Conservation (phyloP, 805 yeast species). For the Monosporozyma aquatica region DNA sequence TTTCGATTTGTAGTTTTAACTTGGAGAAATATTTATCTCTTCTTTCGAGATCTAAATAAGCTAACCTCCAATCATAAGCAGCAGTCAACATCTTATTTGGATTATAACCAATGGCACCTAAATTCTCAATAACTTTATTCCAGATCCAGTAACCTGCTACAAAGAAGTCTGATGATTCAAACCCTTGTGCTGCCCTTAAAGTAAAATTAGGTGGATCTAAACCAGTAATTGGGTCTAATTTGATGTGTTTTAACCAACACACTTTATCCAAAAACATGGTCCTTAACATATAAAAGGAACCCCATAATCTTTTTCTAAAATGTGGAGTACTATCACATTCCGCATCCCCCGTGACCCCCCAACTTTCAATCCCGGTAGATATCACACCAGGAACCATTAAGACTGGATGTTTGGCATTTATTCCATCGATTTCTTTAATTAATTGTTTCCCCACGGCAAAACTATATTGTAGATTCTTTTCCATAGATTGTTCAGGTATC, state of each 20-base stretch:
- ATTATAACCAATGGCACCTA: slow-evolving; percentile 90
- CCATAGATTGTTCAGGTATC: slow-evolving; percentile 35
- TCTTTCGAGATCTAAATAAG: slow-evolving; percentile 77
- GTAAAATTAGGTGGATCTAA: slow-evolving; percentile 79
- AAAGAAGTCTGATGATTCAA: slow-evolving; percentile 94
- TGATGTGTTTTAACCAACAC: slow-evolving; percentile 90
- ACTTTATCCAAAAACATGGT: slow-evolving; percentile 85
- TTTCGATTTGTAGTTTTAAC: slow-evolving; percentile 65
- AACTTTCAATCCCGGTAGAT: slow-evolving; percentile 88
- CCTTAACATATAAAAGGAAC: slow-evolving; percentile 88
- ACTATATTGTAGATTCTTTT: slow-evolving; percentile 72
- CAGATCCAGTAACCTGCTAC: slow-evolving; percentile 98
- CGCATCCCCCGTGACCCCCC: slow-evolving; percentile 70
- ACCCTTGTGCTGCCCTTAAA: slow-evolving; percentile 87
- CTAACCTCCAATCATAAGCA: slow-evolving; percentile 92
- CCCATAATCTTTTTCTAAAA: slow-evolving; percentile 92
- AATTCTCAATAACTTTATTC: slow-evolving; percentile 89
- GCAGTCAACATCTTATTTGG: slow-evolving; percentile 87
- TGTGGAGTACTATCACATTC: slow-evolving; percentile 80
- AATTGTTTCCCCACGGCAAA: slow-evolving; percentile 79
- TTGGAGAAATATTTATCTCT: slow-evolving; percentile 81
- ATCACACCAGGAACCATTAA: slow-evolving; percentile 94
- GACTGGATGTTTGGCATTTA: slow-evolving; percentile 62
- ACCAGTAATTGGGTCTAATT: slow-evolving; percentile 85
- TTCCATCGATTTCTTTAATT: slow-evolving; percentile 37